Base-by-base conservation (phyloP, 306 rosid species). In the Biancaea sappan region DNA sequence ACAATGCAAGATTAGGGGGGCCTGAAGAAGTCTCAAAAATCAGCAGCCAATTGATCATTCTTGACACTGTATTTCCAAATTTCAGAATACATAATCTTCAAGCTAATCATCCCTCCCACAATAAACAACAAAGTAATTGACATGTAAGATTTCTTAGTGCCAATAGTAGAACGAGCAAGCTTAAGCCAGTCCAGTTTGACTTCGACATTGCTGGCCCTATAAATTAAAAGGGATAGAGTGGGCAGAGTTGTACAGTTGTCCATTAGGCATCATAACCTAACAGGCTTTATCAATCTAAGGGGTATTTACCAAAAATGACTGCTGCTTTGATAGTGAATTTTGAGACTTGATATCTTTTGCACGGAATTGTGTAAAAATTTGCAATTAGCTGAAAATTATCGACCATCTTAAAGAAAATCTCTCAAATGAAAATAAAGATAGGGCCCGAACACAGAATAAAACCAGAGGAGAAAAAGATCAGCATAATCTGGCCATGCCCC, bases 1-100 rank as follows among this genome's bases (percentile, higher is more conserved):
- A 76, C 57, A 81, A 48, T 12, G 44, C 78, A 76, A 57, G 73
- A 59, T 43, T 24, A 19, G 43, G 35, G 43, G 35, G 61, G 60
- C 62, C 67, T 43, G 26, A 66, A 57, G 47, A 50, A 47, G 28
- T 26, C 31, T n/a, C 31, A 58, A 58, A 26, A 72, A 59, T 51
- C 63, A 77, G 63, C 60, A 50, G 34, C 47, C 43, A 41, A 66
- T 25, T 66, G 35, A 52, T 41, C 12, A 65, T 59, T 54, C 26
- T 24, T 52, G 26, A 65, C 68, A 29, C 11, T 57, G 14, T 21
- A 52, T 29, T 56, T 72, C 68, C 72, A 41, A 77, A 72, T 41
- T 51, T 77, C 79, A 72, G 35, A 19, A 72, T 37, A n/a, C 60
- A 35, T 7, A 54, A 14, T 21, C 18, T 35, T 44, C 63, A 1